These are phyloP conservation scores for Hypoxylon perforatum DNA, from an alignment of 495 filamentous ascomycete species.

Conservation along the genomic window DNA sequence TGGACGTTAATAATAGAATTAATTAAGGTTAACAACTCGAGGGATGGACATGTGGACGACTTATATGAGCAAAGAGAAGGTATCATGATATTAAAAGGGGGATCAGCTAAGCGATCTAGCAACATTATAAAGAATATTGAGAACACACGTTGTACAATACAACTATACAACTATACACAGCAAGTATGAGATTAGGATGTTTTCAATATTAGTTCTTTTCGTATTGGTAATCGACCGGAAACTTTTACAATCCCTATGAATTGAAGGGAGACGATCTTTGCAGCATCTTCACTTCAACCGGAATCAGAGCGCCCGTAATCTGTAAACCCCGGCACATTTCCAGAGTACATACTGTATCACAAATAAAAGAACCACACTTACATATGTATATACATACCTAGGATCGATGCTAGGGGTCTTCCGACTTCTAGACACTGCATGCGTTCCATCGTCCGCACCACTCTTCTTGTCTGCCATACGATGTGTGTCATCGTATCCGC, in stretches of 20 bases:
- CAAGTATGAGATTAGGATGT: background rate
- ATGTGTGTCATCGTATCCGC: conserved; percentile 23
- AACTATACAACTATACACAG: no score
- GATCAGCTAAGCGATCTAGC: background rate
- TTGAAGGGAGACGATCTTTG: background rate
- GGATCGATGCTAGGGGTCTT: background rate
- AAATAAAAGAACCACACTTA: background rate
- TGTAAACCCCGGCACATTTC: background rate
- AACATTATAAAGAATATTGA: background rate
- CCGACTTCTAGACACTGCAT: conserved; percentile 5
- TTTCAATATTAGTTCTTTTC: conserved; percentile 5
- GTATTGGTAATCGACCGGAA: no score
- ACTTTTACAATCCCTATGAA: background rate
- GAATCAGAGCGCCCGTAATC: background rate
- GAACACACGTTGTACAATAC: no score
- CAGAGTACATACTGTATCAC: background rate
- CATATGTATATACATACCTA: background rate
- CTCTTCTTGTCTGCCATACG: conserved; percentile 3
- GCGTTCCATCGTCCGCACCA: conserved; percentile 20
- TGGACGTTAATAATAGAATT: conserved; percentile 41
- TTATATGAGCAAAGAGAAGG: conserved; percentile 2
- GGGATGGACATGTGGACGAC: conserved; percentile 7
- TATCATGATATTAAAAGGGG: conserved; percentile 9
- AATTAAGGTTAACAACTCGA: conserved; percentile 20
- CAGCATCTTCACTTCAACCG: background rate